Base-by-base conservation (phyloP, 352 stramenopile genomes). In the Pythium guiyangense region DNA sequence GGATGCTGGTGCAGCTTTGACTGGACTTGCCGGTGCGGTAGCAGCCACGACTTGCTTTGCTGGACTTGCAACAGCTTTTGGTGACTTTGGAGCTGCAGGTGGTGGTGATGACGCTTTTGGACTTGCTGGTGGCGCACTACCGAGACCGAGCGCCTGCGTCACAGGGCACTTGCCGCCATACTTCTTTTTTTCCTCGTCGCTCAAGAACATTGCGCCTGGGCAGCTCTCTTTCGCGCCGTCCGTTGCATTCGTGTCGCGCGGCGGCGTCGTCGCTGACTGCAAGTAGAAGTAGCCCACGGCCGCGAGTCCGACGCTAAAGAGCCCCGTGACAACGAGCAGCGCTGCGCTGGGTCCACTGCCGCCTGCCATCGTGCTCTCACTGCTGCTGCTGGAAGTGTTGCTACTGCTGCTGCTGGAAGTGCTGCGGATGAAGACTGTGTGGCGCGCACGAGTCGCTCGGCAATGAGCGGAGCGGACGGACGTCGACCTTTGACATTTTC, bases 211-310 rank as follows among this genome's bases (percentile, higher is more conserved):
- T 22, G 59, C 60, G 45, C 66, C 71, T 26, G 66, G 66, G 46
- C 67, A 71, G 20, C 62, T 60, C 31, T 37, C 31, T 37, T 37
- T 37, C 31, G 31, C 31, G 18, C 60, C 49, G 26, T 63, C 53
- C 26, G 17, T 48, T 17, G 8, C 42, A 34, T 27, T 34, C 4
- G 18, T 2, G 1, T 18, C 15, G 26, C 17, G 37, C 15, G 43
- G 18, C 3, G 57, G 46, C 10, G 49, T 49, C 25, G 50, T n/a
- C 15, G 49, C 37, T 0, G 59, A 54, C 37, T 86, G 75, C 54
- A 85, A 57, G 63, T 80, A 86, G 45, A 83, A 74, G 57, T 74
- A 87, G 50, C 77, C 80, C 44, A 84, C 67, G 12, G 70, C 69
- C 2, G 70, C 72, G 55, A 90, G 69, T 17, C 73, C 71, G 22